Conservation (phyloP, 108 stramenopile species). For the Nitzschia sp. region DNA sequence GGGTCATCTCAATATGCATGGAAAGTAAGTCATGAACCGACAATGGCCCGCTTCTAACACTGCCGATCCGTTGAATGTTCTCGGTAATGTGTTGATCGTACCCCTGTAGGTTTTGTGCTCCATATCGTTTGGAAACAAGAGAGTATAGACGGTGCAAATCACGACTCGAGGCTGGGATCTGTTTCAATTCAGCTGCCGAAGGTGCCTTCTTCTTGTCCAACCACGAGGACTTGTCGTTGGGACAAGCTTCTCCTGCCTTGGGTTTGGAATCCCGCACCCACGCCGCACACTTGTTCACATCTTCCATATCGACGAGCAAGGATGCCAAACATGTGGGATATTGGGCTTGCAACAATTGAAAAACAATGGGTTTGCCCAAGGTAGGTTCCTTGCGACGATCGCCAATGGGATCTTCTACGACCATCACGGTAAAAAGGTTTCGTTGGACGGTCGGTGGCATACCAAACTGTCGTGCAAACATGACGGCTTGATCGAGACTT, state of each 20-base stretch:
- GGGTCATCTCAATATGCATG: slow-evolving; percentile 34
- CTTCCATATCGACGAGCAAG: slow-evolving; percentile 56
- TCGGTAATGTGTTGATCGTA: slow-evolving; percentile 34
- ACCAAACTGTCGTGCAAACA: slow-evolving; percentile 66
- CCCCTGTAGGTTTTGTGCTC: slow-evolving; percentile 9
- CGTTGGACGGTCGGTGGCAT: slow-evolving; percentile 69
- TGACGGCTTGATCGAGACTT: slow-evolving; percentile 58
- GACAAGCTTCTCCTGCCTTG: slow-evolving; percentile 36
- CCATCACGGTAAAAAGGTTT: slow-evolving; percentile 77
- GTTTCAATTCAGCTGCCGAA: slow-evolving; percentile 16
- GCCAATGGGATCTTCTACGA: slow-evolving; percentile 62
- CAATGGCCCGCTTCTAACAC: slow-evolving; percentile 10
- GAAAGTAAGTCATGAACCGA: slow-evolving; percentile 33
- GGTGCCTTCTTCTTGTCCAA: slow-evolving; percentile 14
- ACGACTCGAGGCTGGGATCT: slow-evolving; percentile 26
- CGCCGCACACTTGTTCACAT: slow-evolving; percentile 39
- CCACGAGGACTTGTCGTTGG: slow-evolving; percentile 25
- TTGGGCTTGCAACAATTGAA: slow-evolving; percentile 57
- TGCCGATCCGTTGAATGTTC: background rate
- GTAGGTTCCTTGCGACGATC: slow-evolving; percentile 12
- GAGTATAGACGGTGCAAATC: slow-evolving; percentile 42
- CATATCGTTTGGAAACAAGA: slow-evolving; percentile 15
- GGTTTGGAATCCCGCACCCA: slow-evolving; percentile 27
- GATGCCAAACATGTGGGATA: slow-evolving; percentile 67
- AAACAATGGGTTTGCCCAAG: slow-evolving; percentile 33